Evolutionary conservation across 164 flowering plant genomes (phyloP).

Genomic region (Brasenia schreberi): DNA sequence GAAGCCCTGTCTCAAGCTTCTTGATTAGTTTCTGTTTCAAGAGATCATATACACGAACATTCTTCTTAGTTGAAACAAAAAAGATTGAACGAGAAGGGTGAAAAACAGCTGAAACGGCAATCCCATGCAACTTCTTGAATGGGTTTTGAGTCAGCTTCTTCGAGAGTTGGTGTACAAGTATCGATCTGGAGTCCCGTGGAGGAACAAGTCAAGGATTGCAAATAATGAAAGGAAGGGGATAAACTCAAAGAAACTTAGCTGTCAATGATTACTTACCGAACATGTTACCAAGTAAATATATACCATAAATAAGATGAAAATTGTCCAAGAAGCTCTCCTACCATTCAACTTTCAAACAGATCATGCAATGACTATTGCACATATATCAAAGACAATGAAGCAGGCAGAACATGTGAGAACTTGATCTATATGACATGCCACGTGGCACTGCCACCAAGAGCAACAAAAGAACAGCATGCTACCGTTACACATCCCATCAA

Average conservation of each 20-base stretch:
- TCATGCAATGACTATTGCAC: too few species aligned
- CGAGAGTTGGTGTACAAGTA: conserved; percentile 79
- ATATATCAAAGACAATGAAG: too few species aligned
- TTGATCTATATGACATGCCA: too few species aligned
- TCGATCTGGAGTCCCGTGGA: conserved; percentile 75
- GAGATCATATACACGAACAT: conserved; percentile 78
- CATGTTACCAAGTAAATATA: too few species aligned
- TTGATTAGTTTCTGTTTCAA: conserved; percentile 55
- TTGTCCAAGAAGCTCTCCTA: too few species aligned
- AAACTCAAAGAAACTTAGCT: not conserved
- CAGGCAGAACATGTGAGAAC: too few species aligned
- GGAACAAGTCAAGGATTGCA: conserved; percentile 37
- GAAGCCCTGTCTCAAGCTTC: conserved; percentile 79
- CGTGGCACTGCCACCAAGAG: too few species aligned
- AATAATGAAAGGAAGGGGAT: not conserved
- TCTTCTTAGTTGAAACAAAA: conserved; percentile 74
- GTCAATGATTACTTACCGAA: too few species aligned
- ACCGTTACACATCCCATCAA: too few species aligned
- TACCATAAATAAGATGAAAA: too few species aligned
- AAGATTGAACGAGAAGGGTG: conserved; percentile 76
- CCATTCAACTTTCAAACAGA: too few species aligned
- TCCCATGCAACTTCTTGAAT: conserved; percentile 67
- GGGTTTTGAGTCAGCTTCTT: conserved; percentile 62
- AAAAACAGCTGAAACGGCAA: conserved; percentile 72
- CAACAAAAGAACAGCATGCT: too few species aligned